Conservation (phyloP, 768 basidiomycete species). For the Kwoniella dendrophila region DNA sequence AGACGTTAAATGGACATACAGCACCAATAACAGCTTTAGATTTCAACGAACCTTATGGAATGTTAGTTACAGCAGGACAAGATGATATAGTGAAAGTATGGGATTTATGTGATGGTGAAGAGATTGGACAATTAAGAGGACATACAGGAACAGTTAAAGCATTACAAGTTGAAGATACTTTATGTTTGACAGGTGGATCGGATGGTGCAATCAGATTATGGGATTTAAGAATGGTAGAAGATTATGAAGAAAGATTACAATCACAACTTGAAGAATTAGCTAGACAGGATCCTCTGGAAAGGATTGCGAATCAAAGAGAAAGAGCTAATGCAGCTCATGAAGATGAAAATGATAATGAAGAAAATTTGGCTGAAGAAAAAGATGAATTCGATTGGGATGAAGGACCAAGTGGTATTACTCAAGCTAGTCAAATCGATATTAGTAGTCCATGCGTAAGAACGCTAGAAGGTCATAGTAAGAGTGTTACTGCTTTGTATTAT, state of each 20-base stretch:
- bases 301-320: constrained; percentile 38
- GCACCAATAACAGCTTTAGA: constrained; percentile 85
- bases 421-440: constrained; percentile 30
- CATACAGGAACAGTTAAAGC: constrained; percentile 73
- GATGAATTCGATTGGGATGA: constrained; percentile 49
- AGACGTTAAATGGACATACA: constrained; percentile 81
- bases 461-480: constrained; percentile 88
- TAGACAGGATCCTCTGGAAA: constrained; percentile 44
- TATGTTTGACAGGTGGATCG: constrained; percentile 86
- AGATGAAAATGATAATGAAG: constrained; percentile 23
- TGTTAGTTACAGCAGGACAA: constrained; percentile 83
- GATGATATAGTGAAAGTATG: constrained; percentile 87
- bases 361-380: constrained; percentile 19
- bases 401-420: constrained; percentile 33
- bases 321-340: constrained; percentile 7
- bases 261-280: constrained; percentile 26
- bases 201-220: constrained; percentile 85
- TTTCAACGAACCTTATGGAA: constrained; percentile 95
- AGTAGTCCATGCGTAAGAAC: constrained; percentile 66
- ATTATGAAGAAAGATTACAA: constrained; percentile 60
- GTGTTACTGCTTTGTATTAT: constrained; percentile 90
- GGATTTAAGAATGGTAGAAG: constrained; percentile 84
- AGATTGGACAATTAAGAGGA: constrained; percentile 80
- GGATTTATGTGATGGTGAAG: constrained; percentile 88
- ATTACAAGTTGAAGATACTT: constrained; percentile 85